phyloP scores from a whole-genome alignment of 2,329 filamentous ascomycete species.

The Fusarium oligoseptatum region DNA sequence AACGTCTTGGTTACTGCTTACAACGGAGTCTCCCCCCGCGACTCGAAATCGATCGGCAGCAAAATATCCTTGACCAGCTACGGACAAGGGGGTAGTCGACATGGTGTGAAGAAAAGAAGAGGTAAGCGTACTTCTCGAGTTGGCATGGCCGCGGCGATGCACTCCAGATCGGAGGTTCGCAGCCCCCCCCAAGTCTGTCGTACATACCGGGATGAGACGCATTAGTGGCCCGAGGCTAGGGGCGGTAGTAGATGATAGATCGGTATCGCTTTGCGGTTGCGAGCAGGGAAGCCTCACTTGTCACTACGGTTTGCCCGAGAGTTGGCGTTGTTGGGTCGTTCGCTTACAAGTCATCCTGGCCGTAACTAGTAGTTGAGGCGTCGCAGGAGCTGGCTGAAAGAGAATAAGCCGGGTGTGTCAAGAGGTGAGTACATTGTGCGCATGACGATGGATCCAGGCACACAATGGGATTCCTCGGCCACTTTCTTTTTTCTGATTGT shows the following conservation, averaged over 20 bases:
- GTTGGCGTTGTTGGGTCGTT: constrained; percentile 20
- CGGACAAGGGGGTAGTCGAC: background rate
- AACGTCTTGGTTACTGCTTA: constrained; percentile 19
- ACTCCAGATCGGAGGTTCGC: constrained; percentile 23
- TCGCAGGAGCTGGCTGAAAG: constrained; percentile 41
- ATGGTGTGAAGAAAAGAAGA: background rate
- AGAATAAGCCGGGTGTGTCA: constrained; percentile 27
- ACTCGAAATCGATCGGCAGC: constrained; percentile 29
- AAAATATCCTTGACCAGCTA: constrained; percentile 20
- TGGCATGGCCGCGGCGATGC: constrained; percentile 7
- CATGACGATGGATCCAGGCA: constrained; percentile 6
- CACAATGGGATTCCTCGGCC: constrained; percentile 10
- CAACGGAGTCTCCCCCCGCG: constrained; percentile 20
- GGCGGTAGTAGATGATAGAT: constrained; percentile 22
- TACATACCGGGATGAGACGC: constrained; percentile 43
- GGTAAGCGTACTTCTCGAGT: constrained; percentile 3
- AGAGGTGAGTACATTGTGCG: constrained; percentile 10
- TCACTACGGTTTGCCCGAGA: constrained; percentile 15
- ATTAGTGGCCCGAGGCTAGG: constrained; percentile 42
- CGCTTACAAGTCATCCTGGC: constrained; percentile 22
- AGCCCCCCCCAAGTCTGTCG: constrained; percentile 13
- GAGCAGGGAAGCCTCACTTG: constrained; percentile 24
- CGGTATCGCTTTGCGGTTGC: background rate
- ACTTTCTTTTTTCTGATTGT: constrained; percentile 3
- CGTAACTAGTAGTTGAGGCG: constrained; percentile 37